Base-by-base conservation (phyloP, 345 rosid species). In the Populus deltoides region DNA sequence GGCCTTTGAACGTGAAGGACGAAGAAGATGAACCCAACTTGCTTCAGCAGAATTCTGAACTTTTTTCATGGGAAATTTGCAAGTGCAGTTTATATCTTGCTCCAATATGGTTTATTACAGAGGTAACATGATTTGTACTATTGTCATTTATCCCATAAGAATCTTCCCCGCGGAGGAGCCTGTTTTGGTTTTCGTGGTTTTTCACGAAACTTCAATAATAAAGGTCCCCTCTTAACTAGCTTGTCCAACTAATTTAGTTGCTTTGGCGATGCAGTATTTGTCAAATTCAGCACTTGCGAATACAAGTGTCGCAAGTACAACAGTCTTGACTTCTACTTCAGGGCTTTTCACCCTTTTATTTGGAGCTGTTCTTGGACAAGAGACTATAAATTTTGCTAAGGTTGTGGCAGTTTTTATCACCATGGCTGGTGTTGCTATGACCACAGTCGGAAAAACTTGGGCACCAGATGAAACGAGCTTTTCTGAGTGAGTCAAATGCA, bases 391-490 rank as follows among this genome's bases (percentile, higher is more conserved):
- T 71, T 43, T 82, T 24, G 79, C 82, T 3, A 91, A 88, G 86
- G 89, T 87, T 84, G 85, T 85, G 38, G 88, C 94, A 69, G 94
- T 88, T 76, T 78, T 89, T 43, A 76, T 89, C 65, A 88, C 91
- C 88, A 88, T 91, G 89, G 81, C 86, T 71, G 92, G 94, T 77
- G 91, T 86, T 78, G 94, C 91, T 81, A 85, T 88, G 92, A 91
- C 92, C 57, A 87, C 91, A 0, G 77, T 85, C 73, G 92, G 92
- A 38, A 86, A 88, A 79, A 91, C 91, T 67, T 89, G 90, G 90
- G 90, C 90, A 36, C 63, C 83, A 0, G 90, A 89, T 68, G 92
- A 91, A 71, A 53, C 76, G 57, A 86, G 74, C n/a, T 36, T 62
- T 67, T 82, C 88, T 5, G 87, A 87, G 94, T 91, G 75, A 73